phyloP scores from a whole-genome alignment of 2,329 filamentous ascomycete genomes.

The Thelonectria blattea region DNA sequence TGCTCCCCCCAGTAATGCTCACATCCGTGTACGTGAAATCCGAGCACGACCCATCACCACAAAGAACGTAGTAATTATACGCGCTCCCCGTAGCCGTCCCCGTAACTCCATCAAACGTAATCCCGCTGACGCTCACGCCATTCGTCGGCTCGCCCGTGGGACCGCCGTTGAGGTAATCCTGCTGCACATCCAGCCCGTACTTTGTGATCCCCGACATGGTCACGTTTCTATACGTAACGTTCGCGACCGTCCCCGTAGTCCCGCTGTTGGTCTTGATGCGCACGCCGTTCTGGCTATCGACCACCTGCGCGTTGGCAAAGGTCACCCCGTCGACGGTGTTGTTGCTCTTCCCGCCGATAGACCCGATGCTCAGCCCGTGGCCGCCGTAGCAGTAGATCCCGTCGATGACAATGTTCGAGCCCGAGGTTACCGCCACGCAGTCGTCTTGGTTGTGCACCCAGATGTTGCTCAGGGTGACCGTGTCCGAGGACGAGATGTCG shows the following conservation, averaged over 20 bases:
- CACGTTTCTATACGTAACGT: conserved; percentile 49
- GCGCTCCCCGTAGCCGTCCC: conserved; percentile 36
- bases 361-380: conserved; percentile 48
- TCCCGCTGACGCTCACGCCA: conserved; percentile 55
- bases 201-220: conserved; percentile 47
- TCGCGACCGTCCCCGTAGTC: conserved; percentile 50
- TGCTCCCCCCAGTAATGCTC: conserved; percentile 53
- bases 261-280: conserved; percentile 54
- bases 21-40: conserved; percentile 57
- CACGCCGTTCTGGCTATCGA: conserved; percentile 57
- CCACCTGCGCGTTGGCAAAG: conserved; percentile 53
- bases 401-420: conserved; percentile 51
- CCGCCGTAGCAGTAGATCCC: conserved; percentile 49
- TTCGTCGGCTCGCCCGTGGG: conserved; percentile 49
- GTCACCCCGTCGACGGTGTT: conserved; percentile 58
- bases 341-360: conserved; percentile 52
- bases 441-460: conserved; percentile 65
- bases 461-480: conserved; percentile 56
- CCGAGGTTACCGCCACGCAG: conserved; percentile 61
- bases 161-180: conserved; percentile 53
- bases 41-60: conserved; percentile 48
- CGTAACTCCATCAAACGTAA: conserved; percentile 49
- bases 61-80: conserved; percentile 59
- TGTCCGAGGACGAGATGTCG: conserved; percentile 55
- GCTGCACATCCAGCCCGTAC: conserved; percentile 43